Conservation (phyloP, 2,329 filamentous ascomycete genomes). For the Macrophomina phaseolina region DNA sequence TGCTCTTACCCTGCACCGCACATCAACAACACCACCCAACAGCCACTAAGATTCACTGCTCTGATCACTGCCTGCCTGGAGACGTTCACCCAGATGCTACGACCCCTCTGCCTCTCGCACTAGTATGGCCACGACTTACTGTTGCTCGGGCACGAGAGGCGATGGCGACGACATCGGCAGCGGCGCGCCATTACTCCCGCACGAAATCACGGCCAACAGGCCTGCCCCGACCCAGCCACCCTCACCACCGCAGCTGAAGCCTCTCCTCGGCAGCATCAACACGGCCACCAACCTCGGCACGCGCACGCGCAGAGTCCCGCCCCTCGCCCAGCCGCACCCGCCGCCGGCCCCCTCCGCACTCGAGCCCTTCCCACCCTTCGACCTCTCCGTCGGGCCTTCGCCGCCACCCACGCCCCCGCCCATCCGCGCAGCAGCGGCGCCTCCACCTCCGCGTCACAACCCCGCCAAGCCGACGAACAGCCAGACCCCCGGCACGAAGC, state of each 20-base stretch:
- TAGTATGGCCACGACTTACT: background rate
- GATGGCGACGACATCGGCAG: background rate
- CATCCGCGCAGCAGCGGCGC: background rate
- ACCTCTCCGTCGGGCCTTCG: background rate
- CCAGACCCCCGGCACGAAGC: background rate
- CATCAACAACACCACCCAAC: background rate
- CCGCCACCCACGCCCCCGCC: background rate
- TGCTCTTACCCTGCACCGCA: background rate
- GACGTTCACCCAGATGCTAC: background rate
- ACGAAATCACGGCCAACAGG: background rate
- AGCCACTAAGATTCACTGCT: background rate
- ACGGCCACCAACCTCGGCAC: background rate
- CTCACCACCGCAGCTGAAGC: background rate
- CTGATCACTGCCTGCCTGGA: background rate
- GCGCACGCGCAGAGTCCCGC: background rate
- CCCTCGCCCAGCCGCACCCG: too few relatives aligned
- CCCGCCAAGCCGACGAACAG: too few relatives aligned
- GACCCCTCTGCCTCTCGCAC: background rate
- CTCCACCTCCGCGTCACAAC: background rate
- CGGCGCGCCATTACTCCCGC: constrained; percentile 7
- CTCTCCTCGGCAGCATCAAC: background rate
- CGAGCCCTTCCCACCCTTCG: constrained; percentile 18
- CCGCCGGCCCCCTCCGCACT: background rate
- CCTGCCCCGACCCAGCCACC: background rate
- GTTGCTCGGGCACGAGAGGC: background rate